phyloP scores from a whole-genome alignment of 2,329 filamentous ascomycete genomes.

The Colletotrichum higginsianum region DNA sequence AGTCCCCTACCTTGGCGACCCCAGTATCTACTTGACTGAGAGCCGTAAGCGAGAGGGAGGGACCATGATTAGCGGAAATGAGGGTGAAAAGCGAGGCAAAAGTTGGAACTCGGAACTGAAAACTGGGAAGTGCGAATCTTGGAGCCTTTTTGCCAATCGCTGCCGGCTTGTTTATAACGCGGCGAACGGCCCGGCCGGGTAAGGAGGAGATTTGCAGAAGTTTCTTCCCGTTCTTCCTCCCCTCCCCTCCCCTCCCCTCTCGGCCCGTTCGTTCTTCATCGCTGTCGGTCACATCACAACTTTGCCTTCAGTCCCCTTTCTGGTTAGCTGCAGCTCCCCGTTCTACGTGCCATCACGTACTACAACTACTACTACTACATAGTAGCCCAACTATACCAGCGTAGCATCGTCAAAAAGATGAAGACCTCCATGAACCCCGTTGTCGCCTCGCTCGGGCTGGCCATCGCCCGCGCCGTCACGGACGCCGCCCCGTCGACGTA shows the following conservation, averaged over 20 bases:
- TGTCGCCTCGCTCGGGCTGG: slow-evolving; percentile 36
- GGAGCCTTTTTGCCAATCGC: not conserved
- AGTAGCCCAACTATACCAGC: slow-evolving; percentile 7
- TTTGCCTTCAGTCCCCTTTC: slow-evolving; percentile 6
- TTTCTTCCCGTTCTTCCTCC: not conserved
- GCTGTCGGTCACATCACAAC: slow-evolving; percentile 20
- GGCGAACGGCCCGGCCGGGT: slow-evolving; percentile 21
- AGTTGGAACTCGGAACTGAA: slow-evolving; percentile 1
- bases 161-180: slow-evolving; percentile 26
- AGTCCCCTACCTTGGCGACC: slow-evolving; percentile 14
- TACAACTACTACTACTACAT: too few species aligned
- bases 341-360: not conserved
- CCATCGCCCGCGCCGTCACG: slow-evolving; percentile 29
- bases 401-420: slow-evolving; percentile 19
- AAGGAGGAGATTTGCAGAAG: too few species aligned
- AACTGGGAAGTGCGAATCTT: not conserved
- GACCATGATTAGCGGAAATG: slow-evolving; percentile 22
- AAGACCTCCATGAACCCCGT: slow-evolving; percentile 33
- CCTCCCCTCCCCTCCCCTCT: not conserved
- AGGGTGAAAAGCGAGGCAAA: not conserved
- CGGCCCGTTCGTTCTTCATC: slow-evolving; percentile 29
- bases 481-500: slow-evolving; percentile 30
- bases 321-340: slow-evolving; percentile 20
- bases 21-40: slow-evolving; percentile 24
- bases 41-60: slow-evolving; percentile 33